Evolutionary conservation across 768 basidiomycete genomes (phyloP).

Genomic region (Pholiota microspora): DNA sequence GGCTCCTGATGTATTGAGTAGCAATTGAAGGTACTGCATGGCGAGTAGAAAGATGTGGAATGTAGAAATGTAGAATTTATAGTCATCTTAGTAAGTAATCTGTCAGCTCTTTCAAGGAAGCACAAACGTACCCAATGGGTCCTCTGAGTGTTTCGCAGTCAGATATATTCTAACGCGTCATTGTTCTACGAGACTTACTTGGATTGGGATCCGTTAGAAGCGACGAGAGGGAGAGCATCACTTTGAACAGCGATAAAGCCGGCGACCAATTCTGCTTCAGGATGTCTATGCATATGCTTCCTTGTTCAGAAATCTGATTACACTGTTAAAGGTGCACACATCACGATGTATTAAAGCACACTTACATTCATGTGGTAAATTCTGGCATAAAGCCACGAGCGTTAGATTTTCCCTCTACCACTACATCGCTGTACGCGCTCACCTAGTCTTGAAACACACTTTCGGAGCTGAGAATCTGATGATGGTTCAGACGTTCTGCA

Average conservation of each 20-base stretch:
- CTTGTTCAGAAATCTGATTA: slow-evolving; percentile 64
- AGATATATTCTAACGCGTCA: not conserved
- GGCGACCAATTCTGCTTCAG: slow-evolving; percentile 95
- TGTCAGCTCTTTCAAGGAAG: not conserved
- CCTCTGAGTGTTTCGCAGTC: slow-evolving; percentile 40
- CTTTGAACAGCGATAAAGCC: slow-evolving; percentile 90
- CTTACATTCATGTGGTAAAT: slow-evolving; percentile 86
- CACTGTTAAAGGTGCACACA: slow-evolving; percentile 1
- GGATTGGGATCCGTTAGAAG: slow-evolving; percentile 95
- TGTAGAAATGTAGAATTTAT: not conserved
- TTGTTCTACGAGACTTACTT: slow-evolving; percentile 43
- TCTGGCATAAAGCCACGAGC: slow-evolving; percentile 31
- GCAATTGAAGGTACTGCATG: slow-evolving; percentile 67
- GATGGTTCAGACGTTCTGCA: slow-evolving; percentile 1
- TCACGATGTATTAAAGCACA: slow-evolving; percentile 2
- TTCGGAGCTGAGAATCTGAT: slow-evolving; percentile 76
- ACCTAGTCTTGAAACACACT: slow-evolving; percentile 75
- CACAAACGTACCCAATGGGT: slow-evolving; percentile 57
- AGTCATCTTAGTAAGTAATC: not conserved
- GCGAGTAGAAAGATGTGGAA: not conserved
- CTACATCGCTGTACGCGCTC: slow-evolving; percentile 14
- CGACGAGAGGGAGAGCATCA: slow-evolving; percentile 90
- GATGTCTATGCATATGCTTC: slow-evolving; percentile 84
- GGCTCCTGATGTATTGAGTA: slow-evolving; percentile 61
- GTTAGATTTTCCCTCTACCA: not conserved